Percentiles rank a stretch among this genome's conserved stretches.
phyloP scores from a whole-genome alignment of 116 monocot genomes.

The Papilionanthe hybrid region DNA sequence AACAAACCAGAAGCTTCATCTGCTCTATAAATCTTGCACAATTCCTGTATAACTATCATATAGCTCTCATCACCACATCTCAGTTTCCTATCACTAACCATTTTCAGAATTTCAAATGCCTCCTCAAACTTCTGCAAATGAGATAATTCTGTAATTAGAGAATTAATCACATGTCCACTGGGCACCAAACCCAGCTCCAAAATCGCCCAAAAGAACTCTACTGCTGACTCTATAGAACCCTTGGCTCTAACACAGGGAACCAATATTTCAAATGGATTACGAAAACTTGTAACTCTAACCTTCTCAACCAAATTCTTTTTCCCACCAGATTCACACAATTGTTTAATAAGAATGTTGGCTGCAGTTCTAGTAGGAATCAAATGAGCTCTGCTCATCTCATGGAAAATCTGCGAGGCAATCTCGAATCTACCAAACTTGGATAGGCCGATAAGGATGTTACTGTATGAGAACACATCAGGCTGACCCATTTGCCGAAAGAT shows the following conservation, averaged over 20 bases:
- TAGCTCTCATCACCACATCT: conserved; percentile 24
- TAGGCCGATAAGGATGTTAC: conserved; percentile 29
- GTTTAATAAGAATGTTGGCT: conserved; percentile 22
- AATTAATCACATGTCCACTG: conserved; percentile 21
- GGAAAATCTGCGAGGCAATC: conserved; percentile 25
- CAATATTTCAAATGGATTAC: conserved; percentile 35
- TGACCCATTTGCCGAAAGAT: conserved; percentile 21
- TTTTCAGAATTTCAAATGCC: conserved; percentile 21
- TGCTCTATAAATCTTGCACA: conserved; percentile 20
- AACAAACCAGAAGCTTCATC: conserved; percentile 29
- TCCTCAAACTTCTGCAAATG: conserved; percentile 23
- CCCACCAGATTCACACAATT: conserved; percentile 8
- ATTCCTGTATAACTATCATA: conserved; percentile 13
- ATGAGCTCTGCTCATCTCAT: conserved; percentile 14
- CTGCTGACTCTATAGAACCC: conserved; percentile 9
- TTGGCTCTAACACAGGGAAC: conserved; percentile 19
- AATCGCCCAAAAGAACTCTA: conserved; percentile 24
- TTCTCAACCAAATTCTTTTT: conserved; percentile 15
- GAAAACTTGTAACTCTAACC: conserved; percentile 21
- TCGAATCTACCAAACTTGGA: conserved; percentile 30
- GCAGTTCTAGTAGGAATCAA: conserved; percentile 33
- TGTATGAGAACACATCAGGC: conserved; percentile 29
- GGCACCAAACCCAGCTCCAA: conserved; percentile 28
- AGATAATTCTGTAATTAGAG: conserved; percentile 29
- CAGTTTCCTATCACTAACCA: conserved; percentile 14